Evolutionary conservation across 257 asterid genomes (phyloP).

Genomic region (Nicotiana obtusifolia): DNA sequence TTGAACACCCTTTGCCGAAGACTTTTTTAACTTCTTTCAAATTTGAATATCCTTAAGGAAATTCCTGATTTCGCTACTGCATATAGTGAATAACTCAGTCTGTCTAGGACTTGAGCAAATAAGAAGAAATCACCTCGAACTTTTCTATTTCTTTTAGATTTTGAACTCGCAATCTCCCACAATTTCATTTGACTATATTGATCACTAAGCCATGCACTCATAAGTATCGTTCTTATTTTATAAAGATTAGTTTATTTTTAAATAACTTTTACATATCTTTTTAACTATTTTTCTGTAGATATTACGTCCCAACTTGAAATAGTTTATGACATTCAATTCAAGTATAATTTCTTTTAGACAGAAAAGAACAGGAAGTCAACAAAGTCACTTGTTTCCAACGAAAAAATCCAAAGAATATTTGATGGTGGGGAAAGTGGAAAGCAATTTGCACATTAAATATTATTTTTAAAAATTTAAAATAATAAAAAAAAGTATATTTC

Average conservation of each 20-base stretch:
- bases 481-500: background rate
- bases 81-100: no score
- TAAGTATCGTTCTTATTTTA: background rate
- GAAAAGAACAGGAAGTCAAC: slow-evolving; percentile 24
- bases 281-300: background rate
- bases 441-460: slow-evolving; percentile 8
- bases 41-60: no score
- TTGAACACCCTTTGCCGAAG: no score
- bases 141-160: no score
- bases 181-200: no score
- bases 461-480: background rate
- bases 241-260: background rate
- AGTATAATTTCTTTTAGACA: background rate
- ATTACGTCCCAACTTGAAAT: slow-evolving; percentile 1
- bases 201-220: background rate
- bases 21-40: no score
- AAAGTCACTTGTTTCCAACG: slow-evolving; percentile 16
- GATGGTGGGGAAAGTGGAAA: background rate
- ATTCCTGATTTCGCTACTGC: no score
- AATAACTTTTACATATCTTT: background rate
- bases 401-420: slow-evolving; percentile 14
- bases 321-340: background rate
- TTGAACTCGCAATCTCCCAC: background rate
- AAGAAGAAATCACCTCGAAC: no score
- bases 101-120: no score